Conservation (phyloP, 306 rosid species). For the Luffa aegyptiaca region DNA sequence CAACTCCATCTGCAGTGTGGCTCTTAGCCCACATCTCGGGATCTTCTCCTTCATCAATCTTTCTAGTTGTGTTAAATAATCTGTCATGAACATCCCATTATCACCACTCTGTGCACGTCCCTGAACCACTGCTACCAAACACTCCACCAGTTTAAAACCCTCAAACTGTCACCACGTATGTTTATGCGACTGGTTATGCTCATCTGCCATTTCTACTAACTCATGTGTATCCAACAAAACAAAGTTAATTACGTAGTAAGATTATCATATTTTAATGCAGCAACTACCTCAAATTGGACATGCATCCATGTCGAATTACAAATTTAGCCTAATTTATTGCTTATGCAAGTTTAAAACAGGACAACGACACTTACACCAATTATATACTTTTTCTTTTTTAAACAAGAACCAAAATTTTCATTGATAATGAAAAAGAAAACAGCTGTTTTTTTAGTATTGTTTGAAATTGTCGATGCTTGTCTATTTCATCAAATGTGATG, state of each 20-base stretch:
- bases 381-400: neutral
- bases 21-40: too few species aligned
- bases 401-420: neutral
- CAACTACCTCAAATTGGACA: neutral
- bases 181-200: neutral
- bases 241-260: neutral
- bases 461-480: neutral
- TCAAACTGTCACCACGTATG: neutral
- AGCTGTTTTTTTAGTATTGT: neutral
- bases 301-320: neutral
- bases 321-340: neutral
- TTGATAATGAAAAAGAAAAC: neutral
- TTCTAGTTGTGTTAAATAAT: neutral
- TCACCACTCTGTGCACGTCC: neutral
- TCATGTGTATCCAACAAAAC: neutral
- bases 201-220: neutral
- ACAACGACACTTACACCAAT: neutral
- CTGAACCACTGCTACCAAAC: too few species aligned
- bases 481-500: neutral
- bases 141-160: neutral
- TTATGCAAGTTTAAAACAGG: neutral
- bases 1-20: too few species aligned
- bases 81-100: neutral
- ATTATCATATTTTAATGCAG: neutral
- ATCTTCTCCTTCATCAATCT: too few species aligned